phyloP scores from a whole-genome alignment of 176 grass and related monocot genomes.

The sorghum (Sorghum bicolor) region DNA sequence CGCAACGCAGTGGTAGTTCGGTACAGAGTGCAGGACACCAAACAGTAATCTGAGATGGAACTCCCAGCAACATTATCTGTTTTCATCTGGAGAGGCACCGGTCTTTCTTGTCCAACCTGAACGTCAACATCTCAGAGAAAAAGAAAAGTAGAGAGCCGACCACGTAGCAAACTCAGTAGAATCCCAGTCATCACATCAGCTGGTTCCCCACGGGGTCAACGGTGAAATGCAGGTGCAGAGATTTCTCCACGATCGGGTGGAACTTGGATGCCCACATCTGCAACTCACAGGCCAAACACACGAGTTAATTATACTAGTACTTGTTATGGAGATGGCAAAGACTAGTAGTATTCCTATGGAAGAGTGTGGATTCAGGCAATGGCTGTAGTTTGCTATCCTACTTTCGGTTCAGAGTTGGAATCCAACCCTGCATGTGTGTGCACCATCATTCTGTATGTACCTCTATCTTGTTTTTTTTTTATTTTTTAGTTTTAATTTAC shows the following conservation, averaged over 20 bases:
- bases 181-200: constrained; percentile 40
- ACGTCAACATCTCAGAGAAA: neutral
- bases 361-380: neutral
- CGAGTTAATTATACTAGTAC: neutral
- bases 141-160: neutral
- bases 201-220: constrained; percentile 62
- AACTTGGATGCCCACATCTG: constrained; percentile 71
- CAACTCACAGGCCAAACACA: constrained; percentile 24
- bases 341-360: neutral
- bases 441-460: neutral
- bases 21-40: too few relatives aligned
- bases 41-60: too few relatives aligned
- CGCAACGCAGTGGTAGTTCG: too few relatives aligned
- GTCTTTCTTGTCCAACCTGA: neutral
- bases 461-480: neutral
- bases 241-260: constrained; percentile 49
- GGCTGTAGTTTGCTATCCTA: neutral
- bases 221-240: constrained; percentile 54
- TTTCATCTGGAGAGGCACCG: too few relatives aligned
- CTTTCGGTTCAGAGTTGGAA: neutral
- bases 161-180: neutral
- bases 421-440: neutral
- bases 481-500: neutral
- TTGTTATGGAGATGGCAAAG: neutral
- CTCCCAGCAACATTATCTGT: too few relatives aligned